These are phyloP conservation scores for Mortierella polycephala DNA, from an alignment of 371 early-diverging fungal species.

Conservation along the genomic window DNA sequence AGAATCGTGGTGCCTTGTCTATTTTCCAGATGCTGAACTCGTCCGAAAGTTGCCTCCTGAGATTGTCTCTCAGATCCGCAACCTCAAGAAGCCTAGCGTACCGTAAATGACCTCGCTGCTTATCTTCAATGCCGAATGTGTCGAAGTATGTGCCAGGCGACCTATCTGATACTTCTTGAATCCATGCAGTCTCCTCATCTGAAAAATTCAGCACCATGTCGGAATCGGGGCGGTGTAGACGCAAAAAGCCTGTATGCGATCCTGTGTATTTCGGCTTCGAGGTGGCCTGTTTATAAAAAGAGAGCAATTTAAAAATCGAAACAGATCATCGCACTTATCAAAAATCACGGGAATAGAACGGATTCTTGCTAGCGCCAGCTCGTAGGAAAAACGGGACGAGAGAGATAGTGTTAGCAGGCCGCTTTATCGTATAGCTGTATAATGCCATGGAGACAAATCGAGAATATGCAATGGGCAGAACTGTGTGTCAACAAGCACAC, in stretches of 20 bases:
- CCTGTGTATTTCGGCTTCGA: no score
- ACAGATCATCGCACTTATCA: no score
- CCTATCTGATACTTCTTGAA: constrained; percentile 7
- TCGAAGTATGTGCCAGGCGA: constrained; percentile 12
- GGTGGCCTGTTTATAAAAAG: background rate
- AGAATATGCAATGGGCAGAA: constrained; percentile 11
- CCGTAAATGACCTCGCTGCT: constrained; percentile 16
- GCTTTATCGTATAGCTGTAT: no score
- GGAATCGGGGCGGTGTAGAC: no score
- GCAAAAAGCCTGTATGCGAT: no score
- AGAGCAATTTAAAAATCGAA: background rate
- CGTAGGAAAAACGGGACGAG: no score
- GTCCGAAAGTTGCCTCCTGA: constrained; percentile 12
- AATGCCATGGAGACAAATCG: constrained; percentile 1
- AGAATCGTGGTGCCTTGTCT: constrained; percentile 21
- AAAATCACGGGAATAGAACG: no score
- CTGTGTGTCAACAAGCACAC: constrained; percentile 30
- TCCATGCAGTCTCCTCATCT: constrained; percentile 7
- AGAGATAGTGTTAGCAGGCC: no score
- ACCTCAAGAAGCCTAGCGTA: constrained; percentile 7
- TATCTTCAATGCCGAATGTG: constrained; percentile 13
- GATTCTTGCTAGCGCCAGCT: no score
- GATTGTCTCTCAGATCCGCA: constrained; percentile 5
- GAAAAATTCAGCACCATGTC: constrained; percentile 9
- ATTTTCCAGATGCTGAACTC: constrained; percentile 16